phyloP scores from a whole-genome alignment of 177 flowering plant genomes.

The Vitis hybrid region DNA sequence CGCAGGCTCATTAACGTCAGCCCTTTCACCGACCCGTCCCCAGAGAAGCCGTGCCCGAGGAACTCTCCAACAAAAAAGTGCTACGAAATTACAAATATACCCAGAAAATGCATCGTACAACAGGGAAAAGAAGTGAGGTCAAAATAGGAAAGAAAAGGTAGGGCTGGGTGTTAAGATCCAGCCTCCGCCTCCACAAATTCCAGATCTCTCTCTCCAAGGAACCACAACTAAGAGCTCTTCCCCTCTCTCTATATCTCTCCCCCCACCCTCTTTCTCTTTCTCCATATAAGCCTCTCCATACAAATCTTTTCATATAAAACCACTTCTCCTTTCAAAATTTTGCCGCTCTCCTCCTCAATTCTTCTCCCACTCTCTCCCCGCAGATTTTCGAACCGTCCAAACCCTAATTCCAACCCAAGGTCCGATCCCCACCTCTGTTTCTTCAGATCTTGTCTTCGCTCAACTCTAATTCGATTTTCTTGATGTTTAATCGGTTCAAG shows the following conservation, averaged over 20 bases:
- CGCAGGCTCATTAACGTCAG: too few relatives aligned
- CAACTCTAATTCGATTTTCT: neutral
- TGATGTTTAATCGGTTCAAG: neutral
- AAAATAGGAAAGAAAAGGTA: too few relatives aligned
- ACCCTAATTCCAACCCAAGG: slow-evolving; percentile 7
- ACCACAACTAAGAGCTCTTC: neutral
- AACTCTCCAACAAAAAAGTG: too few relatives aligned
- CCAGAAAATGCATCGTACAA: too few relatives aligned
- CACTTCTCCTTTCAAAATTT: slow-evolving; percentile 5
- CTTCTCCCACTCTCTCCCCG: too few relatives aligned
- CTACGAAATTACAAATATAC: too few relatives aligned
- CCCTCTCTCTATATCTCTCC: neutral
- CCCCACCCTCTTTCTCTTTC: neutral
- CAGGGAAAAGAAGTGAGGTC: too few relatives aligned
- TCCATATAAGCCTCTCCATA: slow-evolving; percentile 7
- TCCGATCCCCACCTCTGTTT: slow-evolving; percentile 1
- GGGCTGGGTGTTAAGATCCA: too few relatives aligned
- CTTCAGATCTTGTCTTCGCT: slow-evolving; percentile 1
- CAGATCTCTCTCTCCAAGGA: neutral
- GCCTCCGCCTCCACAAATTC: slow-evolving; percentile 1
- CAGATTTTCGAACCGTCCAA: neutral
- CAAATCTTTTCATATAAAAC: slow-evolving; percentile 11
- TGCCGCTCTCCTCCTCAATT: neutral
- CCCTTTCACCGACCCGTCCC: too few relatives aligned
- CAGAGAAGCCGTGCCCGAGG: too few relatives aligned